These are phyloP conservation scores for Trichoderma lentiforme DNA, from an alignment of 2,329 filamentous ascomycete genomes.

Conservation along the genomic window DNA sequence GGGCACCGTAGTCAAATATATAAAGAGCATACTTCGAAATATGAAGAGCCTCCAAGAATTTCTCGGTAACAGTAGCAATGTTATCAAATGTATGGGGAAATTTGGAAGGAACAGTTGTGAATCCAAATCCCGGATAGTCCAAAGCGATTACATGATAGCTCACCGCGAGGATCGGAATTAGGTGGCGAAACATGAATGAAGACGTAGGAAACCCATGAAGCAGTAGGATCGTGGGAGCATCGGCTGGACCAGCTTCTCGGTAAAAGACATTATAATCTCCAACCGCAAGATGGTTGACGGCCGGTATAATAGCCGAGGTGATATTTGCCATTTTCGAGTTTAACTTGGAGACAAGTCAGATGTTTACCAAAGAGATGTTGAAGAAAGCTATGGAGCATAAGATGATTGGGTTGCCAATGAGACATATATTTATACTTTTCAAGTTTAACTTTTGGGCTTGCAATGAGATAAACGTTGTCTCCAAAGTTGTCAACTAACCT, in stretches of 20 bases:
- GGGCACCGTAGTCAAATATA: constrained; percentile 1
- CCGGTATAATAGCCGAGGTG: not conserved
- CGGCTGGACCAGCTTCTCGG: not conserved
- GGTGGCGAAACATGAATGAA: not conserved
- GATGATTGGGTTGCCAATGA: not conserved
- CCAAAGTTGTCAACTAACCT: not conserved
- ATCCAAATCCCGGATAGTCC: not conserved
- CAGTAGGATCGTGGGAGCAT: not conserved
- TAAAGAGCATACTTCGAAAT: not conserved
- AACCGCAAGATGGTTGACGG: not conserved
- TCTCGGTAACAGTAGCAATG: not conserved
- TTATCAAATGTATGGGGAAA: not conserved
- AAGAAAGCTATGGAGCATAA: not conserved
- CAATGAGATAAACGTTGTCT: not conserved
- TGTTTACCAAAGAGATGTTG: not conserved
- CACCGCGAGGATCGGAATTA: not conserved
- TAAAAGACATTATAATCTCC: not conserved
- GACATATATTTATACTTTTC: not conserved
- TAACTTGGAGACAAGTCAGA: not conserved
- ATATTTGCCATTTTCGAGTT: not conserved
- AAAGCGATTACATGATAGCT: not conserved
- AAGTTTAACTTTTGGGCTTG: not conserved
- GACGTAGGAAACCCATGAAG: not conserved
- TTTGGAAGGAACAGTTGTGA: not conserved
- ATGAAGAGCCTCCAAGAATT: not conserved